Base-by-base conservation (phyloP, 2,329 filamentous ascomycete genomes). In the Fusarium transvaalense region DNA sequence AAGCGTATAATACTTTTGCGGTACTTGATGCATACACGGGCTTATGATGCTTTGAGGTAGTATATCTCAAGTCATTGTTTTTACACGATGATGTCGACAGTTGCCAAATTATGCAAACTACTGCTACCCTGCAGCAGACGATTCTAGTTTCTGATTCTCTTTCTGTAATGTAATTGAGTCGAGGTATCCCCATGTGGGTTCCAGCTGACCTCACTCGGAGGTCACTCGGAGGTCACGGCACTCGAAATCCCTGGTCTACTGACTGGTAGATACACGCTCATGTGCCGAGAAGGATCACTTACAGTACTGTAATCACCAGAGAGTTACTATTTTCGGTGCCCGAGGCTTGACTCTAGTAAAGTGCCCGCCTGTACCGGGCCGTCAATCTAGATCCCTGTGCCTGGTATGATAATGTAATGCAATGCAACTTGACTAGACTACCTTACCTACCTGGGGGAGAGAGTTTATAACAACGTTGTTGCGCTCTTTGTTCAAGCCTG, bases 151-250 rank as follows among this genome's bases (percentile, higher is more conserved):
- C 17, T 38, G 34, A 12, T 37, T 19, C 12, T 48, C 14, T 7
- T 25, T n/a, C 6, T 27, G 31, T 27, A 50, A 12, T 50, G 32
- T 34, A n/a, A 50, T 51, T 27, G 23, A 39, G 9, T 51, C 23
- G 25, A 17, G 15, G 29, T 34, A 34, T 54, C 48, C 65, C 52
- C 45, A 58, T 68, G 67, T 64, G 55, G 64, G 47, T 61, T 59
- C 67, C 71, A 67, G 71, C 71, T 74, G 71, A 74, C 71, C 71
- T 61, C 37, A 47, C 37, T 45, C 56, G 53, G 56, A 66, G 62
- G 71, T 61, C 37, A 47, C 37, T 45, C 56, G 53, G 56, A 66
- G 62, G 71, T 74, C 71, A 74, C 71, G 71, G 60, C 62, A 64
- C 66, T 48, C 29, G 39, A 48, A 31, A 59, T 19, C 29, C 31